These are phyloP conservation scores for Trichosporon sp. DNA, from an alignment of 1,284 basidiomycete species.

Conservation along the genomic window DNA sequence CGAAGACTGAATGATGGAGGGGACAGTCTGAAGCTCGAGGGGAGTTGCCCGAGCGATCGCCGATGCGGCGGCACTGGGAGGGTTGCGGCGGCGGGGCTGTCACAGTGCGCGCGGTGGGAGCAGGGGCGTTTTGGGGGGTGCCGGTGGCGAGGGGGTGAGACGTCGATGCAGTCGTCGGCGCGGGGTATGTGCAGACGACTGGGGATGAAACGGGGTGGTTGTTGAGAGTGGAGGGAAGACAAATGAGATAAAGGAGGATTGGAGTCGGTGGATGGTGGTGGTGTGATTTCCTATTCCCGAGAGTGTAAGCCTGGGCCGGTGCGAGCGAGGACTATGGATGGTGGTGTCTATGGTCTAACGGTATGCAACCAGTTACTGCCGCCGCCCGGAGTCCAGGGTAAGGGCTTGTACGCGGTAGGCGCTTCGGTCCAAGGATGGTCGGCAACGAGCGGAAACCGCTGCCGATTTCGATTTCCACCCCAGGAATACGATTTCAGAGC, in stretches of 20 bases:
- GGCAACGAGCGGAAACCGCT: neutral
- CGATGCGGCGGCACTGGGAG: neutral
- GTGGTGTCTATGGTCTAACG: neutral
- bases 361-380: constrained; percentile 4
- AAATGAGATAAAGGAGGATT: constrained; percentile 3
- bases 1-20: no score
- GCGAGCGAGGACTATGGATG: neutral
- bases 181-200: neutral
- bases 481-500: no score
- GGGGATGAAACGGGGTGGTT: neutral
- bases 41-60: constrained; percentile 16
- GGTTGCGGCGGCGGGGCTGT: neutral
- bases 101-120: neutral
- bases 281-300: neutral
- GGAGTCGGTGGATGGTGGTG: neutral
- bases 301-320: neutral
- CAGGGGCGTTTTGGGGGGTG: neutral
- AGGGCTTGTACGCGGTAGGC: no score
- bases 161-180: neutral
- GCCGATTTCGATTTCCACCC: no score
- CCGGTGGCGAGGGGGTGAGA: neutral
- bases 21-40: neutral
- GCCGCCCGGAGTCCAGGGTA: neutral
- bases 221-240: neutral
- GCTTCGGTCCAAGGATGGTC: neutral